Evolutionary conservation across 805 yeast genomes (phyloP).

Genomic region (Candida boidinii): DNA sequence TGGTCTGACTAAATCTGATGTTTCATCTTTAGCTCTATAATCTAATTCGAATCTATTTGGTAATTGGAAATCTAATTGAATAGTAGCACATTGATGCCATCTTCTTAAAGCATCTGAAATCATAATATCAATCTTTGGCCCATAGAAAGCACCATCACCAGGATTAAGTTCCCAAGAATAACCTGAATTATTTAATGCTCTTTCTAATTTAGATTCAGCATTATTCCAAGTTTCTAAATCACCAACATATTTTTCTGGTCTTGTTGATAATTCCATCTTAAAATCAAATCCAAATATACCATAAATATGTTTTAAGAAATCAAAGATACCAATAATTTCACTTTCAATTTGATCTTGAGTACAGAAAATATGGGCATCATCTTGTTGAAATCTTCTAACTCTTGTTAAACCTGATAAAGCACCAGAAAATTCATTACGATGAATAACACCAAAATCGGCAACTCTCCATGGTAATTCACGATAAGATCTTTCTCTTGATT

Average conservation of each 20-base stretch:
- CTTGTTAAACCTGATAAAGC: slow-evolving; percentile 93
- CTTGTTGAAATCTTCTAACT: slow-evolving; percentile 98
- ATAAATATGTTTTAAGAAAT: slow-evolving; percentile 76
- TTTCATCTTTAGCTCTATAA: slow-evolving; percentile 63
- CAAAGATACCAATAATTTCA: slow-evolving; percentile 79
- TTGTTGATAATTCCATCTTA: slow-evolving; percentile 93
- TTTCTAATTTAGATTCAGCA: slow-evolving; percentile 81
- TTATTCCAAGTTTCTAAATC: slow-evolving; percentile 88
- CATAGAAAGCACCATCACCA: slow-evolving; percentile 96
- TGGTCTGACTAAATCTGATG: slow-evolving; percentile 68
- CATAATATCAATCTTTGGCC: slow-evolving; percentile 94
- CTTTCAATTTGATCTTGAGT: slow-evolving; percentile 80
- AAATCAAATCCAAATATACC: slow-evolving; percentile 92
- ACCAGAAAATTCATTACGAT: slow-evolving; percentile 94
- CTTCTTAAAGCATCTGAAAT: slow-evolving; percentile 89
- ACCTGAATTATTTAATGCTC: slow-evolving; percentile 77
- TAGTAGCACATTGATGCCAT: slow-evolving; percentile 99
- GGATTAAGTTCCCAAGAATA: slow-evolving; percentile 83
- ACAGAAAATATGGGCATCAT: slow-evolving; percentile 98
- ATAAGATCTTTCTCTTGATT: slow-evolving; percentile 88
- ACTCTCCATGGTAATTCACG: slow-evolving; percentile 98
- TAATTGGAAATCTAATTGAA: slow-evolving; percentile 97
- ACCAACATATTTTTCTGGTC: slow-evolving; percentile 96
- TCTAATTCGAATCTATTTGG: slow-evolving; percentile 90
- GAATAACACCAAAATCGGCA: slow-evolving; percentile 96